Percentiles rank a stretch among this genome's conserved stretches.
Conservation (phyloP, 2,329 filamentous ascomycete species). For the Aspergillus uvarum region DNA sequence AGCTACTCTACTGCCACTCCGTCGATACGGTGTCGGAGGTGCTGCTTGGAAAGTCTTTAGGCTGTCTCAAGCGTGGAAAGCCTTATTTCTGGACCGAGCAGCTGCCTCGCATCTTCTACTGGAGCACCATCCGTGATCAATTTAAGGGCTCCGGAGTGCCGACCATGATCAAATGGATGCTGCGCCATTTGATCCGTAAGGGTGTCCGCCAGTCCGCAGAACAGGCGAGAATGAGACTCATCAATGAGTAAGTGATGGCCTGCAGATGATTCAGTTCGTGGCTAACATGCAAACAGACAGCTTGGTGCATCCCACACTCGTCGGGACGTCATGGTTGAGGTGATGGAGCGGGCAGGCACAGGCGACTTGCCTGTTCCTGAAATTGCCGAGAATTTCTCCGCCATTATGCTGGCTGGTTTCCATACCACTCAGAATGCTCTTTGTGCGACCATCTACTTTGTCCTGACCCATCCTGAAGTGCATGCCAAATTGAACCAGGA, state of each 20-base stretch:
- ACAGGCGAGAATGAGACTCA: conserved; percentile 26
- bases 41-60: conserved; percentile 25
- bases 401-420: conserved; percentile 30
- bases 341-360: conserved; percentile 22
- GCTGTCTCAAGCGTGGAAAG: conserved; percentile 24
- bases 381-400: conserved; percentile 29
- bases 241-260: conserved; percentile 21
- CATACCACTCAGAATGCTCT: conserved; percentile 29
- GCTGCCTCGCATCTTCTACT: conserved; percentile 28
- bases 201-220: conserved; percentile 22
- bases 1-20: conserved; percentile 26
- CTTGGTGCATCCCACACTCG: conserved; percentile 21
- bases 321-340: conserved; percentile 30
- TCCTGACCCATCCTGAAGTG: conserved; percentile 24
- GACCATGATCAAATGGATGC: conserved; percentile 28
- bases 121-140: conserved; percentile 27
- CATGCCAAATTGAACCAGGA: conserved; percentile 20
- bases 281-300: conserved; percentile 15
- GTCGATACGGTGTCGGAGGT: conserved; percentile 29
- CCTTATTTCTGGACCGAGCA: conserved; percentile 30
- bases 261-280: not conserved
- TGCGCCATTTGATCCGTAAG: conserved; percentile 26
- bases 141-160: conserved; percentile 28
- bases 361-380: conserved; percentile 21
- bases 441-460: conserved; percentile 28